Evolutionary conservation across 371 early-diverging fungal genomes (phyloP).

Genomic region (Capillidium heterosporum): DNA sequence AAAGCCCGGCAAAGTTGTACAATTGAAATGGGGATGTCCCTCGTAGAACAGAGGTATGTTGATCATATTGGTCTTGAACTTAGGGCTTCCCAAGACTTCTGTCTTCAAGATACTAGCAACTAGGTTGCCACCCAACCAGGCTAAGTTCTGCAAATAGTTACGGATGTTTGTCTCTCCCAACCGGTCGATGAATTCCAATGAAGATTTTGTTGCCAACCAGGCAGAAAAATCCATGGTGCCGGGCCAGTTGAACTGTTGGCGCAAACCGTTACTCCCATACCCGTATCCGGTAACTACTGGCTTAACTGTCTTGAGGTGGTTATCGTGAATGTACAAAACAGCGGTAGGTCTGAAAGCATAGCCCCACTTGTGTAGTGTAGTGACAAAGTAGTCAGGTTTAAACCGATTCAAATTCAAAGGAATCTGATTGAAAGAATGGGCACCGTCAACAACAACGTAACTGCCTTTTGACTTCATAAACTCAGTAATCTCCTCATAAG

Average conservation of each 20-base stretch:
- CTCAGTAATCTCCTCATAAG: slow-evolving; percentile 27
- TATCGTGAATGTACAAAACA: slow-evolving; percentile 28
- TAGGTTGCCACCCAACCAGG: slow-evolving; percentile 29
- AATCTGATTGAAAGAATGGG: slow-evolving; percentile 51
- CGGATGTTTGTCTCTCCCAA: slow-evolving; percentile 34
- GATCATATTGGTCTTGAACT: slow-evolving; percentile 26
- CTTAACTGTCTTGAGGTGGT: slow-evolving; percentile 27
- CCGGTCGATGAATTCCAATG: slow-evolving; percentile 25
- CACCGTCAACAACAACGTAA: slow-evolving; percentile 44
- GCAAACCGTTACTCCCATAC: slow-evolving; percentile 15
- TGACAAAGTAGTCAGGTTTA: slow-evolving; percentile 45
- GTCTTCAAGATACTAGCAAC: slow-evolving; percentile 40
- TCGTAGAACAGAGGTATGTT: slow-evolving; percentile 15
- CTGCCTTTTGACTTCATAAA: slow-evolving; percentile 27
- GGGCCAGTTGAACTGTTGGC: slow-evolving; percentile 18
- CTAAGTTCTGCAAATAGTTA: slow-evolving; percentile 28
- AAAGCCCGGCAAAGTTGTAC: slow-evolving; percentile 9
- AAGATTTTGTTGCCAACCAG: slow-evolving; percentile 23
- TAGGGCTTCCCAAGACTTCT: slow-evolving; percentile 24
- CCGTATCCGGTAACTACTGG: slow-evolving; percentile 25
- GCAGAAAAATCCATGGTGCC: slow-evolving; percentile 17
- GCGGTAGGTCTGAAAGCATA: slow-evolving; percentile 36
- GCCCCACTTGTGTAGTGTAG: slow-evolving; percentile 64
- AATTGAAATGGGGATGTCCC: slow-evolving; percentile 19
- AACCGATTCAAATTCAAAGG: slow-evolving; percentile 26